phyloP scores from a whole-genome alignment of 441 rosid genomes.

The Populus hybrid region DNA sequence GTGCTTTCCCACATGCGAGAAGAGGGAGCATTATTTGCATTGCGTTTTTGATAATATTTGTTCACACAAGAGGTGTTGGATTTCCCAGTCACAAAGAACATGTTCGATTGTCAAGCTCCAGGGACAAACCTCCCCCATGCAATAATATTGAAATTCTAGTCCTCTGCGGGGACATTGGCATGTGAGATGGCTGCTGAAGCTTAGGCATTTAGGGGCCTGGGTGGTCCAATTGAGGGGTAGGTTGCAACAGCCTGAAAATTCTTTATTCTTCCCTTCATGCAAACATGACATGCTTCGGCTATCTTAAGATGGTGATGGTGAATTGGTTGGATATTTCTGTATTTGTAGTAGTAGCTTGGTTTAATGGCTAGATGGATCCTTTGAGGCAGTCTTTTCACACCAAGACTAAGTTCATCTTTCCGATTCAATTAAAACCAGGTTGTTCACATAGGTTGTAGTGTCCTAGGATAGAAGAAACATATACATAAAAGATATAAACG shows the following conservation, averaged over 20 bases:
- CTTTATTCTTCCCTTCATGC: not conserved
- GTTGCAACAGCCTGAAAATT: not conserved
- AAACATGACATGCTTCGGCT: not conserved
- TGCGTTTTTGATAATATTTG: conserved; percentile 4
- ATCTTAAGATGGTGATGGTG: not conserved
- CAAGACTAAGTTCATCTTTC: not conserved
- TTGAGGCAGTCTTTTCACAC: not conserved
- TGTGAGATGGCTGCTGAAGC: conserved; percentile 2
- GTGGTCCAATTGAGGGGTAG: not conserved
- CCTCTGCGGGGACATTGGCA: not conserved
- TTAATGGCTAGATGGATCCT: not conserved
- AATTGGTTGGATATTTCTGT: not conserved
- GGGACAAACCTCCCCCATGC: not conserved
- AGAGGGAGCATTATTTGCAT: not conserved
- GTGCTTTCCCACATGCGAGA: not conserved
- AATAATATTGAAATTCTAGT: not conserved
- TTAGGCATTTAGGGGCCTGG: not conserved
- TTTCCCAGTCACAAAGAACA: not conserved
- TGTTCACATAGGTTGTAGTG: not conserved
- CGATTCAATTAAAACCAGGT: not conserved
- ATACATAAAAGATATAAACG: not conserved
- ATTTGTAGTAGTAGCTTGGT: not conserved
- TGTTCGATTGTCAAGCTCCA: not conserved
- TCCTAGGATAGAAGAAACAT: not conserved
- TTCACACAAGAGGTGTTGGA: not conserved